Evolutionary conservation across 441 rosid species (phyloP).

Genomic region (Syzygium malaccense): DNA sequence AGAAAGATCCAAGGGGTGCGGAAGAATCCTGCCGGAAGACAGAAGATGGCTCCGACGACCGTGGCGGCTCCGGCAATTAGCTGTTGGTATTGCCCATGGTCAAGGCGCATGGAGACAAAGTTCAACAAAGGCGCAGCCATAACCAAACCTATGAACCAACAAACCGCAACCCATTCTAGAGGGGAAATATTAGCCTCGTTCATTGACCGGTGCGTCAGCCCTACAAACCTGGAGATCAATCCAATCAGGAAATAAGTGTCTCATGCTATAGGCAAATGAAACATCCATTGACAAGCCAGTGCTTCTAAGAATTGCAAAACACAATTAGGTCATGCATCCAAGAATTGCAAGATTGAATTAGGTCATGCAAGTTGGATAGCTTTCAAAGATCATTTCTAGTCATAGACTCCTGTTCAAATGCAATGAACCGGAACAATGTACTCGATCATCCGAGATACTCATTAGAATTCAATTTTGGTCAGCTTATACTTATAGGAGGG

Average conservation of each 20-base stretch:
- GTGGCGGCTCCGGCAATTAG: conserved; percentile 39
- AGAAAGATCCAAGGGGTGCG: conserved; percentile 38
- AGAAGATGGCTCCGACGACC: conserved; percentile 37
- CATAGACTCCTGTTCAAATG: neutral
- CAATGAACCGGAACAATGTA: neutral
- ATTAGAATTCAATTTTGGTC: neutral
- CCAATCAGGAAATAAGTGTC: neutral
- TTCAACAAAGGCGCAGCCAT: conserved; percentile 24
- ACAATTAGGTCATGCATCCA: neutral
- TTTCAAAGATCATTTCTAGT: neutral
- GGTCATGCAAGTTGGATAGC: neutral
- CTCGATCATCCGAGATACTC: neutral
- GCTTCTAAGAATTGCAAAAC: neutral
- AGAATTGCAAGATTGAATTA: neutral
- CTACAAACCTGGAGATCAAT: conserved; percentile 27
- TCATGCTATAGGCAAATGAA: neutral
- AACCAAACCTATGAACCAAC: conserved; percentile 46
- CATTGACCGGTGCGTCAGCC: conserved; percentile 18
- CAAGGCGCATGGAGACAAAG: conserved; percentile 33
- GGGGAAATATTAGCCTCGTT: conserved; percentile 31
- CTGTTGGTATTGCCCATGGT: conserved; percentile 27
- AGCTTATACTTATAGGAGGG: neutral
- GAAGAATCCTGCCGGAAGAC: conserved; percentile 53
- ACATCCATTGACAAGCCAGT: neutral
- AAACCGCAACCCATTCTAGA: conserved; percentile 50